Base-by-base conservation (phyloP, 176 grass and related monocot species). In the Triticum monococcum region DNA sequence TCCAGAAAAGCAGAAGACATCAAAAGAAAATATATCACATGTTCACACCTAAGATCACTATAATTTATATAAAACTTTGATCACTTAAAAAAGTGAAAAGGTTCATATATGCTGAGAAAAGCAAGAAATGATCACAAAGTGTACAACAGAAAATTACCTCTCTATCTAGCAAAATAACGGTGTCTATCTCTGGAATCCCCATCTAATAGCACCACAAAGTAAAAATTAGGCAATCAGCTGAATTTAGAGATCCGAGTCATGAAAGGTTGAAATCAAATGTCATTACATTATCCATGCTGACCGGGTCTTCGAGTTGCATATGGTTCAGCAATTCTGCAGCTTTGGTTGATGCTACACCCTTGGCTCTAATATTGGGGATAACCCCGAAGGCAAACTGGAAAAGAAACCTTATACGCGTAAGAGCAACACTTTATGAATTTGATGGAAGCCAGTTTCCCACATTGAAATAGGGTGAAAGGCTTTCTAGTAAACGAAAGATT, bases 361-460 rank as follows among this genome's bases (percentile, higher is more conserved):
- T 98, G 71, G 93, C 91, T 79, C 90, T 94, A 68, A 98, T 80
- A 89, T 98, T 95, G 7, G 91, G 96, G 22, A 98, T 96, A 68
- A 94, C 81, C 68, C 96, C 96, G 77, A 96, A 98, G 38, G 96
- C 92, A 91, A 92, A 96, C 96, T 98, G 90, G 85, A 81, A 95
- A 79, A 75, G 25, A 45, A 48, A 79, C 12, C 26, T 8, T 38
- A 75, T n/a, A 79, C 3, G 2, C 28, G 68, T 84, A 61, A 78
- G 75, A 72, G 38, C 18, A 72, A 25, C 30, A 48, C 14, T 78
- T 66, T 4, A 85, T 81, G 37, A 84, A 84, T 65, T 69, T 23
- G 65, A 14, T 35, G 38, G 9, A 16, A 61, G 45, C 72, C 68
- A 54, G 41, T 59, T 60, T 11, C 13, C 31, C 32, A 69, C 18